Evolutionary conservation across 805 yeast genomes (phyloP), one percentile per base, ranked within the genome.

Genomic region (Metschnikowia borealis): DNA sequence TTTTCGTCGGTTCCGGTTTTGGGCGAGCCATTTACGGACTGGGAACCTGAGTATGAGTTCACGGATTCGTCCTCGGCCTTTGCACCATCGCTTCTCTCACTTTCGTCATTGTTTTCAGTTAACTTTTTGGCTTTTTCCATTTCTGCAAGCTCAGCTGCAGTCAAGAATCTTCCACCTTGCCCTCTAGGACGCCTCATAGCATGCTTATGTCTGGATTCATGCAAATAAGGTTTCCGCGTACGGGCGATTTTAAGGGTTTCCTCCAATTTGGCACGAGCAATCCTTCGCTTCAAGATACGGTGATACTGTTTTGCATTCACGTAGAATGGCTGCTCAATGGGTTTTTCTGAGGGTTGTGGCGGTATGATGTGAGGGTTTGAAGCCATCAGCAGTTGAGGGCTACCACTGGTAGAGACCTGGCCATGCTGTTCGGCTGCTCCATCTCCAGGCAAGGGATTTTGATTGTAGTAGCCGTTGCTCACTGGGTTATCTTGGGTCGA

Each of bases 121-220:
- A 69, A 60, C 50, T 70, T 71, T 29, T 71, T 76, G 47, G 67
- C 58, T 29, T 74, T 60, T 37, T 72, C 78, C 59, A 70, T 70
- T 50, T 74, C 78, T 3, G 78, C 78, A 43, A 74, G 73, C 56
- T 74, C 79, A 6, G 96, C 96, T 13, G 98, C 97, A 0, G 99
- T 94, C 52, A 94, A 70, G 59, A 94, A 94, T 53, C 99, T 77
- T 6, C 99, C 99, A 32, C 99, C 99, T 71, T 94, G 98, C 26
- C 99, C 99, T 60, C 99, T 82, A 14, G 99, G 98, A 66, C 99
- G 81, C 64, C 98, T 80, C 99, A 94, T 94, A 2, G 99, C 99
- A 67, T 94, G 99, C 66, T 94, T 92, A 67, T 94, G 99, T 61
- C 99, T 79, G 17, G 97, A 89, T 68, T 94, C 99, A 65, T 94